Percentiles rank a stretch among this genome's conserved stretches.
Conservation (phyloP, 2,329 filamentous ascomycete species). For the Sclerotiophoma versabilis region DNA sequence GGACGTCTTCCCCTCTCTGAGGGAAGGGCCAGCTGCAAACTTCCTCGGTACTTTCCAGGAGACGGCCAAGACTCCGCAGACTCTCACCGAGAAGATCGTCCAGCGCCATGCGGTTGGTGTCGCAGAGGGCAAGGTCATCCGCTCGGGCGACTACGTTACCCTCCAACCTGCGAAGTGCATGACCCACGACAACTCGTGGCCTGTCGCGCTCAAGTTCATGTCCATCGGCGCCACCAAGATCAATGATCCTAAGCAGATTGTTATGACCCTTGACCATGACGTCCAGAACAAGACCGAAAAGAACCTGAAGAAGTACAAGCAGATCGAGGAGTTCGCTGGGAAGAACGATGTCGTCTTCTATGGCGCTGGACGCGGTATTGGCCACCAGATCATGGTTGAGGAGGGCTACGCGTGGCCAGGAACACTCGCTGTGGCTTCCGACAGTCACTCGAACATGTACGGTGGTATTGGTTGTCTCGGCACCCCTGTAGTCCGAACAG, state of each 20-base stretch:
- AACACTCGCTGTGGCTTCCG: slow-evolving; percentile 79
- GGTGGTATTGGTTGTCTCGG: slow-evolving; percentile 79
- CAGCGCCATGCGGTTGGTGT: slow-evolving; percentile 82
- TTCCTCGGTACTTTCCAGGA: slow-evolving; percentile 74
- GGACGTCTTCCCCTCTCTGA: slow-evolving; percentile 66
- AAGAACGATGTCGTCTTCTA: slow-evolving; percentile 81
- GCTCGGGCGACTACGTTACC: slow-evolving; percentile 82
- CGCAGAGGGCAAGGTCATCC: slow-evolving; percentile 75
- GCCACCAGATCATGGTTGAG: slow-evolving; percentile 92
- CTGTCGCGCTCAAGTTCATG: slow-evolving; percentile 81
- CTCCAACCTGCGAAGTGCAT: slow-evolving; percentile 76
- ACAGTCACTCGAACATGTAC: slow-evolving; percentile 83
- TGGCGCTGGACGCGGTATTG: slow-evolving; percentile 79
- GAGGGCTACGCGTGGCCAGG: slow-evolving; percentile 86
- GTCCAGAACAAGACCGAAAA: slow-evolving; percentile 81
- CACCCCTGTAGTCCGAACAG: slow-evolving; percentile 83
- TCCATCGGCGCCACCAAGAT: slow-evolving; percentile 79
- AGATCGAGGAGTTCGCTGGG: slow-evolving; percentile 83
- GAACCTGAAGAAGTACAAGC: slow-evolving; percentile 82
- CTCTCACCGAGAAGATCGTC: slow-evolving; percentile 90
- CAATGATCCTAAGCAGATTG: slow-evolving; percentile 74
- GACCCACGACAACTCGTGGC: slow-evolving; percentile 87
- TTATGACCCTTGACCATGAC: slow-evolving; percentile 87
- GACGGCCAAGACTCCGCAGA: slow-evolving; percentile 67
- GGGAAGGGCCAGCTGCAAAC: slow-evolving; percentile 66